Base-by-base conservation (phyloP, 2,329 filamentous ascomycete genomes). In the Paracoccidioides lutzii region DNA sequence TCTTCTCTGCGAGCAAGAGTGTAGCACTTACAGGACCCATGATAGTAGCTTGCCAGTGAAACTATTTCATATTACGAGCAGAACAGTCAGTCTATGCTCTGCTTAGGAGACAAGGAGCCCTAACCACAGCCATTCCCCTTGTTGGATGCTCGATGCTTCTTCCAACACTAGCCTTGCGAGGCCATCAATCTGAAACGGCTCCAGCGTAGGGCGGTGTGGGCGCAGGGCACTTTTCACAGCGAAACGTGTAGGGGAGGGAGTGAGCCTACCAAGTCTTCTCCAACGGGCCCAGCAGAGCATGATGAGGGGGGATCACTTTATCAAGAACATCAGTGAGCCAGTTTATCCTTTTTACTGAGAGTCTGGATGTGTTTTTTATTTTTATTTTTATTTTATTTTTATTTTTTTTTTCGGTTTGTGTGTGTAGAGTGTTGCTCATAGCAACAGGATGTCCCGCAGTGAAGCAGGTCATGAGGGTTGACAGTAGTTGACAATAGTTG, bases 11-110 rank as follows among this genome's bases (percentile, higher is more conserved):
- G 7, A 40, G 4, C n/a, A 63, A 64, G n/a, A 68, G 59, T 32
- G 22, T 57, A 65, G 53, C 57, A 83, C 88, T 83, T 84, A 95
- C 89, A 73, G 93, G 93, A 76, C 93, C 93, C 93, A 98, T 98
- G 73, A 98, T 98, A 54, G 93, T 98, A 69, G 93, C 93, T 85
- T 98, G 93, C 93, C 93, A 98, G 84, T 97, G 93, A 73, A 98
- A 98, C 91, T 98, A 67, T 67, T 9, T 14, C 54, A n/a, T n/a
- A 64, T 64, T 65, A 48, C 40, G n/a, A 30, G 67, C 69, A 62
- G 68, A 69, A 67, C 56, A 65, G 63, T 62, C 55, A 52, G 58
- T 56, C 54, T 57, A 32, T 14, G 57, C 48, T 45, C 58, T 46
- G 45, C 37, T 45, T 15, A 9, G 15, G 1, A 46, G 8, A 33